Percentiles rank a stretch among this genome's conserved stretches.
Conservation (phyloP, 805 yeast species). For the Metschnikowia santaceciliae region DNA sequence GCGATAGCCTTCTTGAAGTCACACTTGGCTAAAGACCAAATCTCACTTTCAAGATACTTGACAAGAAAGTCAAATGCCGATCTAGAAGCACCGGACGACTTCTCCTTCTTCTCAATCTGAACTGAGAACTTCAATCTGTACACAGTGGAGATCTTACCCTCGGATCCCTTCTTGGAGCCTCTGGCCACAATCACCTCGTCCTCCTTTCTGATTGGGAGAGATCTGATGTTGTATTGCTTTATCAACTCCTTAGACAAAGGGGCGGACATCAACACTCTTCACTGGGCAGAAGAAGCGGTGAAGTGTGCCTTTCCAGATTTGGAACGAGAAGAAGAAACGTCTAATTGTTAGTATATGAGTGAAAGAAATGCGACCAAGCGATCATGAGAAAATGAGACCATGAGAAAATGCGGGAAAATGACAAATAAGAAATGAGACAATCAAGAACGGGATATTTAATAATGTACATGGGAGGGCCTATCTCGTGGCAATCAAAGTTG, state of each 20-base stretch:
- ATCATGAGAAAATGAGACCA: no score
- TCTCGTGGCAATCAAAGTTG: no score
- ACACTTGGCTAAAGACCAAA: no score
- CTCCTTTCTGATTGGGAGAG: constrained; percentile 96
- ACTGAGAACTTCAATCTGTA: constrained; percentile 98
- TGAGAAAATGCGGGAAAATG: no score
- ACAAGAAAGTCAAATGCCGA: no score
- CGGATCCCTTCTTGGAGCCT: constrained; percentile 99
- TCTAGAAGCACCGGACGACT: constrained; percentile 96
- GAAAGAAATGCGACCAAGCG: no score
- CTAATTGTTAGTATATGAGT: constrained; percentile 45
- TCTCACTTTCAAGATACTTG: no score
- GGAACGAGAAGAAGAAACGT: constrained; percentile 99
- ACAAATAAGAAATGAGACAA: no score
- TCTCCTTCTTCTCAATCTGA: constrained; percentile 97
- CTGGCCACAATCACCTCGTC: constrained; percentile 95
- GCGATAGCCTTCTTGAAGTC: no score
- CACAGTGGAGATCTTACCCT: constrained; percentile 95
- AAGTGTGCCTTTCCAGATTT: constrained; percentile 99
- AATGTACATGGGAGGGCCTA: no score
- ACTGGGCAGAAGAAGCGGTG: constrained; percentile 93
- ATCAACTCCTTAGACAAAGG: constrained; percentile 98
- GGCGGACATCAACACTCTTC: constrained; percentile 95
- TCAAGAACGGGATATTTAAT: no score
- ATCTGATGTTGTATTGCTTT: constrained; percentile 92